Evolutionary conservation across 257 asterid genomes (phyloP).

Genomic region (Solanum pinnatisectum): DNA sequence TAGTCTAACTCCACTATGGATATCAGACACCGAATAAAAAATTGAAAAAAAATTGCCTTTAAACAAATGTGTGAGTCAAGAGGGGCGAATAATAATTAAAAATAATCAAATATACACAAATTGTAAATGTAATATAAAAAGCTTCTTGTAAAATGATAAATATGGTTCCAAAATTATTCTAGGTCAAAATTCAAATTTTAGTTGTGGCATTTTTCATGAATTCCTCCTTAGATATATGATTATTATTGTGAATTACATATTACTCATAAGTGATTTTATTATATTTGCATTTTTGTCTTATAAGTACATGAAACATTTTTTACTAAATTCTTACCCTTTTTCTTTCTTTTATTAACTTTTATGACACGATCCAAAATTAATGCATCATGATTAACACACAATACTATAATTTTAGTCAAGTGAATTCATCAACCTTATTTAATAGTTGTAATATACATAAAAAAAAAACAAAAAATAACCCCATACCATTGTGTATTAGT

Average conservation of each 20-base stretch:
- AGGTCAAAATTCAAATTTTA: background rate
- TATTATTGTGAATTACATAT: background rate
- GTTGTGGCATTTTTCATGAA: background rate
- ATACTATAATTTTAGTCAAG: background rate
- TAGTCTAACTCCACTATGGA: accelerated
- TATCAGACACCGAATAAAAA: accelerated
- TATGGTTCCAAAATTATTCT: background rate
- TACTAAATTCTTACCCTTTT: background rate
- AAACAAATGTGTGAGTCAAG: background rate
- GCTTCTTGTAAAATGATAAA: background rate
- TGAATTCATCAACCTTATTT: background rate
- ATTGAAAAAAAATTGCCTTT: background rate
- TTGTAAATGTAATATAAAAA: no score
- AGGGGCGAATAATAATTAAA: no score
- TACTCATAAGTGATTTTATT: background rate
- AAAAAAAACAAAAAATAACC: background rate
- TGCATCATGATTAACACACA: background rate
- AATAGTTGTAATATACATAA: background rate
- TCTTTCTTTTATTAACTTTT: background rate
- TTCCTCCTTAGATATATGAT: background rate
- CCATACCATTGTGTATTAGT: background rate
- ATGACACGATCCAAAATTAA: background rate
- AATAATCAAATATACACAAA: no score
- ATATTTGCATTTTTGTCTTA: background rate
- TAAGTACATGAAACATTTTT: background rate